Conservation (phyloP, 352 stramenopile species). For the Phytophthora pseudosyringae region DNA sequence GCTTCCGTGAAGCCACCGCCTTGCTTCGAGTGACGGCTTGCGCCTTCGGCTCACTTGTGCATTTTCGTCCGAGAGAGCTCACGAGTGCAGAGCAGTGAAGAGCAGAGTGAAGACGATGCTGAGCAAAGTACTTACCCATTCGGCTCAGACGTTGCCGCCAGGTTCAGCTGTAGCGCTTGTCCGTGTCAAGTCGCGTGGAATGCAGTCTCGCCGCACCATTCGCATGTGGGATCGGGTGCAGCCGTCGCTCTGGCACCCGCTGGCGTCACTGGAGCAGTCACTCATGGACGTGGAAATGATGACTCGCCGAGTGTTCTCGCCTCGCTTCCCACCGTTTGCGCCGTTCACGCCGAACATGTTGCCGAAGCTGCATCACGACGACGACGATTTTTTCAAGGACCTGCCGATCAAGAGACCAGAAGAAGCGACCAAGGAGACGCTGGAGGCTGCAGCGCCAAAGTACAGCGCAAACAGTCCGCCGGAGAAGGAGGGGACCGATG, state of each 20-base stretch:
- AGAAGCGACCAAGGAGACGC: slow-evolving; percentile 21
- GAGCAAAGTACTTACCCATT: slow-evolving; percentile 9
- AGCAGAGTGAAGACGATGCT: slow-evolving; percentile 20
- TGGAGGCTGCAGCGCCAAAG: slow-evolving; percentile 11
- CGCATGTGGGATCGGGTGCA: slow-evolving; percentile 57
- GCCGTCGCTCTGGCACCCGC: slow-evolving; percentile 53
- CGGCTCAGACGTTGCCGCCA: background rate
- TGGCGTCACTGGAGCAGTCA: slow-evolving; percentile 70
- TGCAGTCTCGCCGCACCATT: slow-evolving; percentile 33
- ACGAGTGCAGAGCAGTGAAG: no score
- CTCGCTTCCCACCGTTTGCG: slow-evolving; percentile 38
- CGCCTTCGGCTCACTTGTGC: slow-evolving; percentile 13
- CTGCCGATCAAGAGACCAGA: slow-evolving; percentile 39
- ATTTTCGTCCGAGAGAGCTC: slow-evolving; percentile 10
- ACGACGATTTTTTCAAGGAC: slow-evolving; percentile 64
- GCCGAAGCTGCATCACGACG: slow-evolving; percentile 32
- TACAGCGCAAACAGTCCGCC: slow-evolving; percentile 2
- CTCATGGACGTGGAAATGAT: slow-evolving; percentile 65
- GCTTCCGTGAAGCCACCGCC: slow-evolving; percentile 1
- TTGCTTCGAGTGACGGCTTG: slow-evolving; percentile 3
- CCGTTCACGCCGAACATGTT: slow-evolving; percentile 28
- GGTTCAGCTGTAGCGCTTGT: background rate
- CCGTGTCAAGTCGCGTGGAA: slow-evolving; percentile 7
- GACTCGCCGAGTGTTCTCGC: slow-evolving; percentile 38
- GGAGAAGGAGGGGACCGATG: slow-evolving; percentile 26